Conservation (phyloP, 768 basidiomycete species). For the Boletus edulis region DNA sequence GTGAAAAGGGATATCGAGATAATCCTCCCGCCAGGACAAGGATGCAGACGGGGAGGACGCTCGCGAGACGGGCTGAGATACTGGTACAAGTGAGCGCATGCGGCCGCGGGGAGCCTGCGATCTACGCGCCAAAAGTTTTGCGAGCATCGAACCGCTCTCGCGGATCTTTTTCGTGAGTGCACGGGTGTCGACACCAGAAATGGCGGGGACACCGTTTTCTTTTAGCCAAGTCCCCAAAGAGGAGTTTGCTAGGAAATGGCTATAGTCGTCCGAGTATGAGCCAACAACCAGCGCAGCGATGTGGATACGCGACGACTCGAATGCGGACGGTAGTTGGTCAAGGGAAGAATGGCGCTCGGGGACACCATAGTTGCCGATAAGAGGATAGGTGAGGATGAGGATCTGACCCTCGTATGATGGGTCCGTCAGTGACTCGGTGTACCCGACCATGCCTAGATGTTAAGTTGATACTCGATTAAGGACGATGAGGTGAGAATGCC, state of each 20-base stretch:
- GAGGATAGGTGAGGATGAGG: conserved; percentile 93
- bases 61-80: conserved; percentile 43
- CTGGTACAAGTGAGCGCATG: conserved; percentile 32
- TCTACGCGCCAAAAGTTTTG: conserved; percentile 71
- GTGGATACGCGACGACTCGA: conserved; percentile 96
- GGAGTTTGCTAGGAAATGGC: conserved; percentile 89
- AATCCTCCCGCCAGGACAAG: conserved; percentile 79
- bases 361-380: conserved; percentile 97
- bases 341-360: conserved; percentile 58
- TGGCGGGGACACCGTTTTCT: conserved; percentile 90
- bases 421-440: conserved; percentile 96
- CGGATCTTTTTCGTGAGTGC: conserved; percentile 95
- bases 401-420: conserved; percentile 99
- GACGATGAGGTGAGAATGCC: conserved; percentile 27
- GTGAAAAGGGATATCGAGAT: conserved; percentile 74
- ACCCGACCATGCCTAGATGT: conserved; percentile 92
- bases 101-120: conserved; percentile 41
- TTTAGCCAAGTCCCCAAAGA: conserved; percentile 91
- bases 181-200: conserved; percentile 95
- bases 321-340: conserved; percentile 65
- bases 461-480: conserved; percentile 13
- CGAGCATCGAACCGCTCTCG: conserved; percentile 92
- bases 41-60: conserved; percentile 52
- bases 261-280: conserved; percentile 91
- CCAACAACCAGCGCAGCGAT: conserved; percentile 88